A percentile compares a stretch with the other conserved stretches of the same genome.
phyloP scores from a whole-genome alignment of 805 yeast genomes.

The Lachancea sp. region DNA sequence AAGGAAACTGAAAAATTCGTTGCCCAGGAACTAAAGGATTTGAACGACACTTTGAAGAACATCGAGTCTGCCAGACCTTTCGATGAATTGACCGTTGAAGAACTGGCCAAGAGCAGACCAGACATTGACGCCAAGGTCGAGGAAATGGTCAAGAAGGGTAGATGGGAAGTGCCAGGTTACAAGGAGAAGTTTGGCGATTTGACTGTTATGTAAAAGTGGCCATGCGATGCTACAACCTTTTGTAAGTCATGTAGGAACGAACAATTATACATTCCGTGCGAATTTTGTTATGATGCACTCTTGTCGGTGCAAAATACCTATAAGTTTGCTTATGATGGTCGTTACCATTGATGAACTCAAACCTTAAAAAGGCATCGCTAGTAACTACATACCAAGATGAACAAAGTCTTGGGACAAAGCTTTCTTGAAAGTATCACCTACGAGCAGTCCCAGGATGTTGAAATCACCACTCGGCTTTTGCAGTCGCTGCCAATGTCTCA shows the following conservation, averaged over 20 bases:
- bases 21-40: slow-evolving; percentile 73
- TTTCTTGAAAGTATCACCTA: slow-evolving; percentile 39
- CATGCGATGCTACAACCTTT: background rate
- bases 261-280: slow-evolving; percentile 10
- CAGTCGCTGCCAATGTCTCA: slow-evolving; percentile 51
- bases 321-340: too few species aligned
- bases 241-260: slow-evolving; percentile 9
- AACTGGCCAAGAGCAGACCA: slow-evolving; percentile 91
- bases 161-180: slow-evolving; percentile 98
- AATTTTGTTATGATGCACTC: too few species aligned
- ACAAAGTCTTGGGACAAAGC: slow-evolving; percentile 31
- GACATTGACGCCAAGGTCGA: slow-evolving; percentile 93
- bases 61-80: slow-evolving; percentile 97
- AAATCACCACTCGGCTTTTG: slow-evolving; percentile 40
- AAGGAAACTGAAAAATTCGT: slow-evolving; percentile 87
- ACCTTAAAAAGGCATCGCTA: too few species aligned
- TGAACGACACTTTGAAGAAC: slow-evolving; percentile 83
- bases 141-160: slow-evolving; percentile 93
- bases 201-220: slow-evolving; percentile 63
- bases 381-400: slow-evolving; percentile 11
- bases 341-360: too few species aligned
- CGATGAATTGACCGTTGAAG: slow-evolving; percentile 93
- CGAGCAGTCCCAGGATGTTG: slow-evolving; percentile 50
- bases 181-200: slow-evolving; percentile 96
- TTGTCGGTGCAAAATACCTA: too few species aligned